Evolutionary conservation across 495 filamentous ascomycete species (phyloP), one percentile per base, ranked within the genome.

Genomic region (Achaetomiella virescens): DNA sequence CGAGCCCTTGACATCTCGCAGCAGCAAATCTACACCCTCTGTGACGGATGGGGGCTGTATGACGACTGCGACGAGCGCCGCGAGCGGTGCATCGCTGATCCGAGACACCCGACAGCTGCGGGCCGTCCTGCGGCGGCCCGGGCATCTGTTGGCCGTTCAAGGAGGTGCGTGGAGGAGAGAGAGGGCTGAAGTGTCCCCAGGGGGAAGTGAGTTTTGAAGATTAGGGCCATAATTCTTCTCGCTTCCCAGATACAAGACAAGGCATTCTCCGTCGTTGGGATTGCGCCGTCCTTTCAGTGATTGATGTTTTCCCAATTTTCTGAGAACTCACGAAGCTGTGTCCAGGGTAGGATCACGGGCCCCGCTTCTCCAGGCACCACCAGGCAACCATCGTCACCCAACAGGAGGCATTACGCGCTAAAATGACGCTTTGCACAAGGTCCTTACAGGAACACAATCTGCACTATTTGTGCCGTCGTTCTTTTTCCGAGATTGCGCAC

Each of bases 11-110:
- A 58, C 52, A 18, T 40, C 52, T 40, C 51, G n/a, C 14, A 15
- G 8, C 51, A 58, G 17, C 36, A 38, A 10, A 38, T 59, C 35
- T 62, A 62, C 60, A 59, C 55, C 12, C 46, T 55, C 15, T 62
- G 60, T 52, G 60, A 51, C 14, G 55, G 60, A 6, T 62, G 60
- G 60, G 12, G 20, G 3, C 20, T 55, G 8, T 15, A 31, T 4
- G 55, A 59, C 43, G 52, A 62, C 47, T 62, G 60, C 47, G 46
- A 58, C 47, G 60, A 62, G 46, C 25, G 41, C 1, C 6, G 35
- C 33, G 60, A 62, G 33, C 11, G 14, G 2, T 62, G 60, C 42
- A 22, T 42, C n/a, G 42, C 46, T 11, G 60, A 62, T 17, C 60
- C 60, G 45, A 3, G 55, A 15, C 17, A 37, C 9, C 4, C 18